Percentiles rank a stretch among this genome's conserved stretches.
These are phyloP conservation scores for Digitaria exilis DNA, from an alignment of 202 grass and related monocot genomes.

Conservation along the genomic window DNA sequence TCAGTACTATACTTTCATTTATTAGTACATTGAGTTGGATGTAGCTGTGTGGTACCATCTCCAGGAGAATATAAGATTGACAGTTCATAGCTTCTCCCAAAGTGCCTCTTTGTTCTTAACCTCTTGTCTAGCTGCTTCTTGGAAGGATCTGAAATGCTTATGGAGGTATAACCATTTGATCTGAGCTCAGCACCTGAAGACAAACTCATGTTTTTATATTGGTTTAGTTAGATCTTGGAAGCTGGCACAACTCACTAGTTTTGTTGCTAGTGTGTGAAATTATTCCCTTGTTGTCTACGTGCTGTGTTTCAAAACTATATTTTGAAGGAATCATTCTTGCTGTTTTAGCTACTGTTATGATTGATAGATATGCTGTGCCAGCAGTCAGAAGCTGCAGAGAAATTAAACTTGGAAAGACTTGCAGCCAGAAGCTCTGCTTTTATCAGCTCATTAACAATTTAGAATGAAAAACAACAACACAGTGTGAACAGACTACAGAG, in stretches of 20 bases:
- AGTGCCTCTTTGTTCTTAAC: slow-evolving; percentile 44
- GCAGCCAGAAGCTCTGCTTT: neutral
- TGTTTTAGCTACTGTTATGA: neutral
- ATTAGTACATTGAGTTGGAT: slow-evolving; percentile 29
- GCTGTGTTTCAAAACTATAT: neutral
- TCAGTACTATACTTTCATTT: slow-evolving; percentile 37
- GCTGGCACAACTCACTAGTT: slow-evolving; percentile 24
- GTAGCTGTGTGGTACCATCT: too few species aligned
- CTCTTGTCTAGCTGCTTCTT: slow-evolving; percentile 44
- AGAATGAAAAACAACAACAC: neutral
- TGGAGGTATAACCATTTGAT: slow-evolving; percentile 23
- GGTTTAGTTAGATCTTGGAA: slow-evolving; percentile 40
- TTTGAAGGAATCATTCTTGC: neutral
- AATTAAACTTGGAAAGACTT: neutral
- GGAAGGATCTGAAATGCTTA: slow-evolving; percentile 25
- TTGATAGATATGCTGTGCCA: neutral
- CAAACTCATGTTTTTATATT: slow-evolving; percentile 27
- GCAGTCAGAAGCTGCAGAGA: neutral
- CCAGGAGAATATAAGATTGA: too few species aligned
- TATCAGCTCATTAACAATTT: slow-evolving; percentile 9
- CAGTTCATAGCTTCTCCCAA: slow-evolving; percentile 29
- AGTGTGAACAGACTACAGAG: neutral
- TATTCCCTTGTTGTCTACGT: slow-evolving; percentile 23
- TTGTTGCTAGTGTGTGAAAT: slow-evolving; percentile 21
- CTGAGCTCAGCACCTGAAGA: slow-evolving; percentile 21